Base-by-base conservation (phyloP, 352 stramenopile genomes). In the Pythium biforme region DNA sequence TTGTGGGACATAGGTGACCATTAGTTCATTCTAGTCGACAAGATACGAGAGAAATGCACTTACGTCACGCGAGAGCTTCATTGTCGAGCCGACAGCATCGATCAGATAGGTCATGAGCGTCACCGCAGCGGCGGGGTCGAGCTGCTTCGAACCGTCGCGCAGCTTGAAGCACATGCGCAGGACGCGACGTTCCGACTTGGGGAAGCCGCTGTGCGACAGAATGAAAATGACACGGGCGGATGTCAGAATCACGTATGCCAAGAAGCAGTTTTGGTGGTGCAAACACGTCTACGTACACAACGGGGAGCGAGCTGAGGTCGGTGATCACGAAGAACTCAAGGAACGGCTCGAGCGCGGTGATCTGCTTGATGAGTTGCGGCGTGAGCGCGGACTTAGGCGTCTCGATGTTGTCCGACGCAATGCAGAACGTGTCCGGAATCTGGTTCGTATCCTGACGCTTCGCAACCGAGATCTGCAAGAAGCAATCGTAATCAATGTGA, bases 31-130 rank as follows among this genome's bases (percentile, higher is more conserved):
- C 9, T 9, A 14, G 19, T 41, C 27, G 37, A 43, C 2, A 14
- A 34, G 29, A 12, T 26, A 3, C 17, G 12, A 19, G n/a, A 11
- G 6, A 22, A 20, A 31, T 19, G 15, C 0, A 67, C 76, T 47
- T 77, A 90, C 83, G 29, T 93, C 86, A 29, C 76, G 73, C 11
- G 83, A 87, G 29, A 93, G 74, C 67, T 93, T 93, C 53, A 91
- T 86, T 8, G 79, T 88, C 46, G 81, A 81, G 14, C 83, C 83
- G 51, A 79, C 68, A 19, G 71, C 81, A 51, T 93, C 83, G 46
- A 93, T 68, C 45, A 93, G 39, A 34, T 82, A 64, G 27, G 76
- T 68, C 25, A 78, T 68, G 17, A 93, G 62, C 45, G 71, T 46
- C 11, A 87, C 69, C 11, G 71, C 78, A 34, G 81, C 83, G 26